Percentiles rank a stretch among this genome's conserved stretches.
phyloP scores from a whole-genome alignment of 75 land plant genomes.

The Pseudotsuga menziesii region DNA sequence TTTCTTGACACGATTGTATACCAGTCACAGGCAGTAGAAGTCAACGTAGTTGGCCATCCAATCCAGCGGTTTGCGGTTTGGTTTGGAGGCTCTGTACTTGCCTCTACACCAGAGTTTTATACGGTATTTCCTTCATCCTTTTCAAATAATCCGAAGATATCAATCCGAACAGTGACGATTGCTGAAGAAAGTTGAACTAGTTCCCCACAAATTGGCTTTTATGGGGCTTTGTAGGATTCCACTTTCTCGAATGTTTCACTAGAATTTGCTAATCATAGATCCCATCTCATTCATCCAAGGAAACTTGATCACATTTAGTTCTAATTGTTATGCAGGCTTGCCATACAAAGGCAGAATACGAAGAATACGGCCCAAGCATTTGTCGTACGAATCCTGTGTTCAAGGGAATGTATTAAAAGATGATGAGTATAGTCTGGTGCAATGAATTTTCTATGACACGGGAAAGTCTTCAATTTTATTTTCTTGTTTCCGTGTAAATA shows the following conservation, averaged over 20 bases:
- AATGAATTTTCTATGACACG: neutral
- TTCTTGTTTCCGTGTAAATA: neutral
- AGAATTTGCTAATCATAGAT: neutral
- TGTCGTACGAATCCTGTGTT: slow-evolving; percentile 96
- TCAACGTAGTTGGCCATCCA: slow-evolving; percentile 96
- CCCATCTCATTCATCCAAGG: too few species aligned
- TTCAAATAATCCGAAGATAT: neutral
- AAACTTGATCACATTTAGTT: slow-evolving; percentile 7
- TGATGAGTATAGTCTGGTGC: slow-evolving; percentile 6
- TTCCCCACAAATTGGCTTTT: neutral
- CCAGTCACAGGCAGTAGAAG: slow-evolving; percentile 92
- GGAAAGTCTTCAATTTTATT: neutral
- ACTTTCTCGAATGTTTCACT: neutral
- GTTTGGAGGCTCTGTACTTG: slow-evolving; percentile 99
- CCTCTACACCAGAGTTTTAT: slow-evolving; percentile 95
- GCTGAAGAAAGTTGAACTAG: neutral
- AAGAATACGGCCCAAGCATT: slow-evolving; percentile 95
- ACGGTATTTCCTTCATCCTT: slow-evolving; percentile 37
- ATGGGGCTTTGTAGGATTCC: neutral
- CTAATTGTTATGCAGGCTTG: slow-evolving; percentile 63
- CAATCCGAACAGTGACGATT: neutral
- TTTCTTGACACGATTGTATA: neutral
- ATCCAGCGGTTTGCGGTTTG: slow-evolving; percentile 98
- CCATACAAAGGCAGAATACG: slow-evolving; percentile 97
- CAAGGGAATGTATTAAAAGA: slow-evolving; percentile 89